Percentiles rank a stretch among this genome's conserved stretches.
These are phyloP conservation scores for Saccharomyces hybrid DNA, from an alignment of 1,139 yeast genomes.

Conservation along the genomic window DNA sequence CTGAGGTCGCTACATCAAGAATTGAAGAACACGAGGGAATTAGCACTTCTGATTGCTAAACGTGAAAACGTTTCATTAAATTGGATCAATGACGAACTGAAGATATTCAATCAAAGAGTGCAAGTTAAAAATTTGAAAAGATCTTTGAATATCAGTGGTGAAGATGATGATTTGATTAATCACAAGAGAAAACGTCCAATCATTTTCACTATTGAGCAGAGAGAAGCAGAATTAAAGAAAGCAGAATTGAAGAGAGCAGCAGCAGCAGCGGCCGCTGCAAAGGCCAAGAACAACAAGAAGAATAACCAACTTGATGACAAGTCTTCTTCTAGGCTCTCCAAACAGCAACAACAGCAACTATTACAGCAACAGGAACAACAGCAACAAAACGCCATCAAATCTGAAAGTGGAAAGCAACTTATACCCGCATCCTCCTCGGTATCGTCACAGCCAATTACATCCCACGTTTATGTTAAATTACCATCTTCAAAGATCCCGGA, in stretches of 20 bases:
- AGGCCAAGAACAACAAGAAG: slow-evolving; percentile 15
- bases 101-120: slow-evolving; percentile 43
- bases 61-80: slow-evolving; percentile 44
- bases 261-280: slow-evolving; percentile 11
- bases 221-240: slow-evolving; percentile 9
- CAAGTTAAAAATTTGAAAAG: slow-evolving; percentile 69
- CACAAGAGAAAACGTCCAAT: slow-evolving; percentile 60
- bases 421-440: slow-evolving; percentile 12
- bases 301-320: slow-evolving; percentile 6
- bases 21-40: slow-evolving; percentile 64
- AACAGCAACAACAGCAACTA: slow-evolving; percentile 8
- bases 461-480: slow-evolving; percentile 75
- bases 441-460: slow-evolving; percentile 24
- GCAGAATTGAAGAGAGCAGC: slow-evolving; percentile 15
- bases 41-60: slow-evolving; percentile 62
- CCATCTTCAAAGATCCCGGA: slow-evolving; percentile 93
- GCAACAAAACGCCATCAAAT: slow-evolving; percentile 9
- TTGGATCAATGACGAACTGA: slow-evolving; percentile 17
- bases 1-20: slow-evolving; percentile 68
- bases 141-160: slow-evolving; percentile 66
- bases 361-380: slow-evolving; percentile 10
- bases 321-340: slow-evolving; percentile 1
- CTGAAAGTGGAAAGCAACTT: slow-evolving; percentile 2
- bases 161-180: slow-evolving; percentile 74
- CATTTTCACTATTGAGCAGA: slow-evolving; percentile 29